Evolutionary conservation across 305 asterid species (phyloP).

Genomic region (Ilex paraguariensis): DNA sequence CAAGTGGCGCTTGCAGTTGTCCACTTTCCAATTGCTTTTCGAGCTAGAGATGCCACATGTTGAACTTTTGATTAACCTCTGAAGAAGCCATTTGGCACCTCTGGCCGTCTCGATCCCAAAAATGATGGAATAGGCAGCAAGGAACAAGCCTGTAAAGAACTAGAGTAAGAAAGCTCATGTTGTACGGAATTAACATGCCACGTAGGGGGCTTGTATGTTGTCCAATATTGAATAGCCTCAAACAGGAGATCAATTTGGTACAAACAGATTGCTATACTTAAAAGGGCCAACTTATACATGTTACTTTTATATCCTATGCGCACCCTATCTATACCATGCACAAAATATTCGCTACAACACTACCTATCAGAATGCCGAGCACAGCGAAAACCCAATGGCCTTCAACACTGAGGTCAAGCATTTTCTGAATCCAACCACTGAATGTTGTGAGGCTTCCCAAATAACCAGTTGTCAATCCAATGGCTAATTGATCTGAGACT

Average conservation of each 20-base stretch:
- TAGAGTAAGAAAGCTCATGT: not conserved
- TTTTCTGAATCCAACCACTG: slow-evolving; percentile 92
- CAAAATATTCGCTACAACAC: not conserved
- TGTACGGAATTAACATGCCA: not conserved
- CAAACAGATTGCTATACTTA: too few relatives aligned
- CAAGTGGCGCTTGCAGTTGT: slow-evolving; percentile 20
- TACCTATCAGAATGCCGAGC: slow-evolving; percentile 72
- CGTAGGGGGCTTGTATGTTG: not conserved
- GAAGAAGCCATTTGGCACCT: slow-evolving; percentile 43
- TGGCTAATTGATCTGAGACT: slow-evolving; percentile 61
- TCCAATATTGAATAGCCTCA: not conserved
- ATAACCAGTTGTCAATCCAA: slow-evolving; percentile 81
- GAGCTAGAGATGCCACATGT: slow-evolving; percentile 1
- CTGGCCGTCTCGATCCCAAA: slow-evolving; percentile 74
- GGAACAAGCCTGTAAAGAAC: slow-evolving; percentile 49
- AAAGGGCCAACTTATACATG: too few relatives aligned
- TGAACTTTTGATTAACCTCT: not conserved
- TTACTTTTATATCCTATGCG: too few relatives aligned
- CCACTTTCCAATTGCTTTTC: slow-evolving; percentile 18
- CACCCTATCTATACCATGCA: too few relatives aligned
- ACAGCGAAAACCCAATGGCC: slow-evolving; percentile 73
- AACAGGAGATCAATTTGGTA: too few relatives aligned
- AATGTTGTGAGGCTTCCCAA: slow-evolving; percentile 93
- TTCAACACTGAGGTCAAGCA: slow-evolving; percentile 70
- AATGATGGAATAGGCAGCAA: slow-evolving; percentile 55